Base-by-base conservation (phyloP, 169 alveolate genomes). In the Plasmodium berghei region DNA sequence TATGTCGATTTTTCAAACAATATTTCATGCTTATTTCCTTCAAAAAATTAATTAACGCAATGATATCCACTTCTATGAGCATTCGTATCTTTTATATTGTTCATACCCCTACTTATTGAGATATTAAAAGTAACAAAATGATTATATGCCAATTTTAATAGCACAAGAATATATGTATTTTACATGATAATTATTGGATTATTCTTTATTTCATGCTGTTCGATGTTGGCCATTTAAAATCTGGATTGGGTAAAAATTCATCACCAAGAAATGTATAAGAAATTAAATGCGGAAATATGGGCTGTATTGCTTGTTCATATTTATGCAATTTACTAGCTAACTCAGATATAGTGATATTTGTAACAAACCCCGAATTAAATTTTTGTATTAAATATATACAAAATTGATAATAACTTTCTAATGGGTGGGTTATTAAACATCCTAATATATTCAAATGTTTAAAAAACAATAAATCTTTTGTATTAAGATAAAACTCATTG, bases 201-300 rank as follows among this genome's bases (percentile, higher is more conserved):
- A 22, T 22, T 34, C 0, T 34, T 34, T 34, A 34, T 34, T 4
- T 8, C 42, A 34, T 34, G 0, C 3, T 34, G 4, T 0, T 34
- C 42, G 42, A 34, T 34, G 34, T 0, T 10, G 88, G 88, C 88
- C 88, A 75, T 16, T 54, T 63, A 61, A 75, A 75, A 56, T 66
- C 52, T 2, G 88, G 88, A 69, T 75, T 75, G 12, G 88, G 88
- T 1, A 75, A 55, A 28, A 75, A 75, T 12, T 75, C 88, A 8
- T 63, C 75, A 24, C 75, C 88, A 10, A 75, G 52, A 24, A 75
- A 75, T 42, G 88, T 75, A 34, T 75, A 75, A 20, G 88, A 75
- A 14, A 75, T 75, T 20, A 75, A 22, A 66, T 75, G 74, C 1
- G 88, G 46, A 28, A 59, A 49, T 34, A 75, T 24, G 1, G 4